Evolutionary conservation across 192 early-diverging fungal genomes (phyloP).

Genomic region (Thamnidium elegans): DNA sequence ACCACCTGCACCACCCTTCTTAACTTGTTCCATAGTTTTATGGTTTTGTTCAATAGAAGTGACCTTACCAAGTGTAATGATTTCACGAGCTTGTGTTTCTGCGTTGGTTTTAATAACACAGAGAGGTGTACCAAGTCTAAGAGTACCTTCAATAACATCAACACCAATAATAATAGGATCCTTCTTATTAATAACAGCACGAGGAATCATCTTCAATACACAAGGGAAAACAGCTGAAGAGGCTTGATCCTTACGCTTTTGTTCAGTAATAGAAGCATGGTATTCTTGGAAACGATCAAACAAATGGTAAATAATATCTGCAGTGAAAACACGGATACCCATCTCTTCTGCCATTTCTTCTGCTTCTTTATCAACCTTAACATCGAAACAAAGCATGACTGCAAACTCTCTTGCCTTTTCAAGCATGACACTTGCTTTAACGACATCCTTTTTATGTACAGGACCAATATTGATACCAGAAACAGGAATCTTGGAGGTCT

Average conservation of each 20-base stretch:
- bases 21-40: constrained; percentile 77
- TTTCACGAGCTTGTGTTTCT: constrained; percentile 67
- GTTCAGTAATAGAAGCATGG: constrained; percentile 69
- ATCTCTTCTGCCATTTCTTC: constrained; percentile 86
- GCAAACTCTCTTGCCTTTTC: constrained; percentile 80
- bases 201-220: constrained; percentile 82
- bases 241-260: constrained; percentile 83
- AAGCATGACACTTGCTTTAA: constrained; percentile 87
- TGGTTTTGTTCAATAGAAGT: constrained; percentile 91
- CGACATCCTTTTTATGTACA: constrained; percentile 96
- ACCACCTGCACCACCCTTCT: constrained; percentile 77
- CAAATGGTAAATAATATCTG: constrained; percentile 99
- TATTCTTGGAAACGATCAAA: constrained; percentile 92
- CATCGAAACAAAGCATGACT: constrained; percentile 86
- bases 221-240: constrained; percentile 97
- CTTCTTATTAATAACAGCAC: constrained; percentile 91
- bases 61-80: constrained; percentile 82
- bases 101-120: constrained; percentile 78
- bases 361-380: constrained; percentile 88
- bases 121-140: constrained; percentile 88
- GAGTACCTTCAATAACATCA: constrained; percentile 89
- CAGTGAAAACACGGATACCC: constrained; percentile 90
- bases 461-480: constrained; percentile 96
- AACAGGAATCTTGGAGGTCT: constrained; percentile 89
- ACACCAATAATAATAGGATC: constrained; percentile 94